These are phyloP conservation scores for Elsinoe necatrix DNA, from an alignment of 2,329 filamentous ascomycete genomes.

Conservation along the genomic window DNA sequence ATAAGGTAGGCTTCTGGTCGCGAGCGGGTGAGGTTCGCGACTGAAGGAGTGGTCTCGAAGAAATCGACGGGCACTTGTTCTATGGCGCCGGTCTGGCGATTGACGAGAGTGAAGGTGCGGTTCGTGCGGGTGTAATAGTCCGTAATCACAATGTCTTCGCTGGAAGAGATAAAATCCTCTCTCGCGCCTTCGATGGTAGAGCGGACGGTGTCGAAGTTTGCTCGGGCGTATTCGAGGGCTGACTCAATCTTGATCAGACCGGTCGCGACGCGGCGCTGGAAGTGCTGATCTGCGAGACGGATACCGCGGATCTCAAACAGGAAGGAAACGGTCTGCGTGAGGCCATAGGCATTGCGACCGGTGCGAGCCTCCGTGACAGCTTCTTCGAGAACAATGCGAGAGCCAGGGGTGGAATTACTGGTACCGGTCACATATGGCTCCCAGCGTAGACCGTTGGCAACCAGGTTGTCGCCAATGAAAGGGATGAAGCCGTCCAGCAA, in stretches of 20 bases:
- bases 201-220: conserved; percentile 17
- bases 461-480: conserved; percentile 24
- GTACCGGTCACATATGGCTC: conserved; percentile 29
- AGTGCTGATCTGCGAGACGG: conserved; percentile 21
- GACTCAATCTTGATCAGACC: conserved; percentile 18
- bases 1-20: conserved; percentile 24
- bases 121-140: conserved; percentile 20
- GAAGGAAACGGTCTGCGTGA: conserved; percentile 20
- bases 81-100: conserved; percentile 19
- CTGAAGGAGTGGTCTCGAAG: conserved; percentile 19
- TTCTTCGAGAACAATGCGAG: conserved; percentile 19
- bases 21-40: conserved; percentile 20
- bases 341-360: conserved; percentile 20
- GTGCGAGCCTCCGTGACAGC: conserved; percentile 19
- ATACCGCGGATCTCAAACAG: conserved; percentile 20
- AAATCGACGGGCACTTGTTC: conserved; percentile 20
- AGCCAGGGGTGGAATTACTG: conserved; percentile 17
- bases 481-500: conserved; percentile 27
- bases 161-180: conserved; percentile 19
- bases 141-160: conserved; percentile 21
- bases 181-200: conserved; percentile 18
- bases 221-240: conserved; percentile 18
- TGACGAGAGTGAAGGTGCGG: conserved; percentile 21
- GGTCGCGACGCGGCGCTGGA: conserved; percentile 20
- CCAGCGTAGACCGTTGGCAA: conserved; percentile 27